Evolutionary conservation across 73 alveolate genomes (phyloP), one percentile per base, ranked within the genome.

Genomic region (Effrenium voratum): DNA sequence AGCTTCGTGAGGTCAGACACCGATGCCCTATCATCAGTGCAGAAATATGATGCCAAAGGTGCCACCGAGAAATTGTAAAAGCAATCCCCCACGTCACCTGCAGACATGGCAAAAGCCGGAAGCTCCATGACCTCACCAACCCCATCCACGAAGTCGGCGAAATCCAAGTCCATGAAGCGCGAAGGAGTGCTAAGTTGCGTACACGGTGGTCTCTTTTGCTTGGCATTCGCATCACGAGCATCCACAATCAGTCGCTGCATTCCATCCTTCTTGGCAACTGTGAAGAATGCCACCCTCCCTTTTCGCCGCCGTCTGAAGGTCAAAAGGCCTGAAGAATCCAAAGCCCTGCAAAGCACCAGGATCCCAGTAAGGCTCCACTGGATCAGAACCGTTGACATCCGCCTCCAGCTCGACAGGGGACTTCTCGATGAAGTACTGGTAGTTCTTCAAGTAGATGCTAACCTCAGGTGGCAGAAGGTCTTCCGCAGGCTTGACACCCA

Each of bases 251-350:
- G 57, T 0, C 93, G 49, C 26, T 83, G 93, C 76, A 32, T 19
- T 36, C 72, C 93, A 24, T 83, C 93, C 43, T 83, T 83, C 93
- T 83, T 83, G 55, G 36, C 24, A 26, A 83, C 93, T 26, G 93
- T 83, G 79, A 83, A 83, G 57, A 83, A 83, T 13, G 77, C 93
- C 36, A 83, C 93, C 0, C 93, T 1, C 1, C 57, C 93, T 19
- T 83, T 83, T 26, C 93, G 34, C 2, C 93, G 76, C 4, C 77
- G 49, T 3, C 93, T 32, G 41, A 83, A 83, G 55, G 79, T 52
- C 59, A 83, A 57, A 15, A 83, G 57, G 34, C 47, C 49, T 2
- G 59, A 1, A 2, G 30, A 8, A 5, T 36, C 46, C 34, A 82
- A 22, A 22, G 93, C 93, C 49, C 38, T 32, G 34, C 45, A 80